Base-by-base conservation (phyloP, 306 rosid genomes). In the Lathyrus tuberosus region DNA sequence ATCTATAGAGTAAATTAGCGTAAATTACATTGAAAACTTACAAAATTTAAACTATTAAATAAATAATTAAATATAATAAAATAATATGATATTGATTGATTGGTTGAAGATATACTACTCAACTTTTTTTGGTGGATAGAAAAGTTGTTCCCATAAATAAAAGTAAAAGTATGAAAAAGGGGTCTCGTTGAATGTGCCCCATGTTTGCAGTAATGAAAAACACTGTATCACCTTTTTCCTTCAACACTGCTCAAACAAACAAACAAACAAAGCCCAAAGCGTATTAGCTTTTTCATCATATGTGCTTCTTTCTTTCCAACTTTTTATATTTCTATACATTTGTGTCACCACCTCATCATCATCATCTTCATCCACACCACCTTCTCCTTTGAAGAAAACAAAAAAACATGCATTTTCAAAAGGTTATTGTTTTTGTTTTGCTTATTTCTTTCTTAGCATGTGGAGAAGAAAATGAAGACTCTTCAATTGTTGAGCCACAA, bases 181-280 rank as follows among this genome's bases (percentile, higher is more conserved):
- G 70, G 62, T 56, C 89, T 88, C 87, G 91, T 84, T 61, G 56
- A 65, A 76, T 51, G 95, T 77, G 96, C 70, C 86, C 87, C 88
- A 37, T 87, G 82, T 87, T 84, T 86, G 86, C 89, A 84, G 81
- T 74, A 75, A 82, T 87, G 58, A 74, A 60, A 72, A 72, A 41
- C 88, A 79, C 87, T 77, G 62, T 83, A 63, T 74, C 44, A 61
- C 79, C 82, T 79, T 84, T 82, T 74, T 4, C 49, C 69, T 35
- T 82, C 69, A 61, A 46, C 80, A 43, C 85, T 72, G 75, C 84
- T 82, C 74, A 76, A 82, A 74, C 76, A 62, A 62, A 35, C 40
- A 35, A 35, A 35, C 40, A 35, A 62, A 30, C 69, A 76, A 82
- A 81, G 87, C 76, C 73, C 69, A 76, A 82, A 81, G 87, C 76